These are phyloP conservation scores for Malassezia caprae DNA, from an alignment of 1,284 basidiomycete species.

Conservation along the genomic window DNA sequence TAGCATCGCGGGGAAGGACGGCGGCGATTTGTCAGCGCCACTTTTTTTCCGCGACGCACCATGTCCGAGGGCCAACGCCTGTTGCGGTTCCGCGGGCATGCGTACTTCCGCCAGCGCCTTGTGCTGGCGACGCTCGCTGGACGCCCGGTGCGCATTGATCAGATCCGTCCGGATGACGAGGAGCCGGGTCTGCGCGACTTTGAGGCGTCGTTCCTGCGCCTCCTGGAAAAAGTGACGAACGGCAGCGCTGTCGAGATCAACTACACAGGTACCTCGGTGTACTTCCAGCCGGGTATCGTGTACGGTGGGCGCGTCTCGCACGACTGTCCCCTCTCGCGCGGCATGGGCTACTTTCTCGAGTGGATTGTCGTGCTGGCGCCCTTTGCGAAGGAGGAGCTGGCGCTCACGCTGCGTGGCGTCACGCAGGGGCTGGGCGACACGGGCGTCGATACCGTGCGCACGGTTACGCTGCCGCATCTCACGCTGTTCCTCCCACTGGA, in stretches of 20 bases:
- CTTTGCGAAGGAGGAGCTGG: slow-evolving; percentile 78
- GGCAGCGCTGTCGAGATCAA: slow-evolving; percentile 92
- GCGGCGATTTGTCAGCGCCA: slow-evolving; percentile 9
- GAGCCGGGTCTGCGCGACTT: slow-evolving; percentile 89
- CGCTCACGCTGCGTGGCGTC: slow-evolving; percentile 72
- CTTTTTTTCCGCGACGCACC: slow-evolving; percentile 10
- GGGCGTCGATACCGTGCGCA: slow-evolving; percentile 70
- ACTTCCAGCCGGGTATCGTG: slow-evolving; percentile 84
- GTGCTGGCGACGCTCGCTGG: slow-evolving; percentile 80
- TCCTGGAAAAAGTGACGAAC: slow-evolving; percentile 87
- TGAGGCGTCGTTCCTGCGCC: slow-evolving; percentile 78
- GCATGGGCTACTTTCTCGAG: slow-evolving; percentile 89
- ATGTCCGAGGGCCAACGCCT: slow-evolving; percentile 24
- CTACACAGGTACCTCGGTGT: slow-evolving; percentile 57
- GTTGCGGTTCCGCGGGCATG: slow-evolving; percentile 62
- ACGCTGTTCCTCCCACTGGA: slow-evolving; percentile 58
- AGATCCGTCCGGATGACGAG: slow-evolving; percentile 80
- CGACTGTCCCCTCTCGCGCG: slow-evolving; percentile 74
- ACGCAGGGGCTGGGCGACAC: slow-evolving; percentile 61
- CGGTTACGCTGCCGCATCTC: slow-evolving; percentile 82
- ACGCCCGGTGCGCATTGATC: slow-evolving; percentile 72
- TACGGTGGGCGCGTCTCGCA: slow-evolving; percentile 72
- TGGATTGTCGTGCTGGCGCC: slow-evolving; percentile 80
- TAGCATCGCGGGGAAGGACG: not conserved
- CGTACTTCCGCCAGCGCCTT: slow-evolving; percentile 72